Conservation (phyloP, 83 land plant species). For the Thuja plicata region DNA sequence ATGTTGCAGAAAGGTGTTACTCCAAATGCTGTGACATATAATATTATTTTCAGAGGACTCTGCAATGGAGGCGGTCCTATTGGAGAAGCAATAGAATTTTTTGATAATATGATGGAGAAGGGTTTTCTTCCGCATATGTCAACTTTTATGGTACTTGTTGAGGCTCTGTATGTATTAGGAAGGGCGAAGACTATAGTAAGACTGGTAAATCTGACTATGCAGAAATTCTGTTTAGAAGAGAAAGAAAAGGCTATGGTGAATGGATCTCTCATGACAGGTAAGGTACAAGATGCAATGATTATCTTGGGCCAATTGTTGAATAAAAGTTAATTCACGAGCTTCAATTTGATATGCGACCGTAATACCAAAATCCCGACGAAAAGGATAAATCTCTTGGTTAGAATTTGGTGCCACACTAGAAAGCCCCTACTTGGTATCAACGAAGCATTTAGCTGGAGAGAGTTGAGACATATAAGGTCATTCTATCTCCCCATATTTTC, state of each 20-base stretch:
- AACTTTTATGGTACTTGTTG: slow-evolving; percentile 45
- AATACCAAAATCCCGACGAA: not conserved
- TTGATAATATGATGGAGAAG: slow-evolving; percentile 53
- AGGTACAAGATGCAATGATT: slow-evolving; percentile 53
- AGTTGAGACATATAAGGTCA: not conserved
- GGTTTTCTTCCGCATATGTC: slow-evolving; percentile 58
- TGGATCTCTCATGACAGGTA: slow-evolving; percentile 48
- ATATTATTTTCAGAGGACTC: slow-evolving; percentile 56
- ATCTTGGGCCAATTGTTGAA: slow-evolving; percentile 38
- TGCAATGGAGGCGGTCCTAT: slow-evolving; percentile 72
- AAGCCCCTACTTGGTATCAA: not conserved
- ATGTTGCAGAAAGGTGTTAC: slow-evolving; percentile 51
- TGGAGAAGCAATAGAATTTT: slow-evolving; percentile 58
- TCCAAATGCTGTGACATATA: slow-evolving; percentile 56
- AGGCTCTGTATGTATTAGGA: slow-evolving; percentile 44
- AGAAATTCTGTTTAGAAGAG: slow-evolving; percentile 31
- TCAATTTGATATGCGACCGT: not conserved
- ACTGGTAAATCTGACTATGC: slow-evolving; percentile 44
- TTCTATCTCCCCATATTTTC: not conserved
- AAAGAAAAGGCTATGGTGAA: slow-evolving; percentile 38
- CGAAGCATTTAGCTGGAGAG: not conserved
- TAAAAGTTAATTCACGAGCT: not conserved
- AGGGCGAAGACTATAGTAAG: slow-evolving; percentile 44
- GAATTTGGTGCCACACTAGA: not conserved
- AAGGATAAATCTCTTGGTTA: not conserved